phyloP scores from a whole-genome alignment of 192 early-diverging fungal species.

The Coemansia javaensis region DNA sequence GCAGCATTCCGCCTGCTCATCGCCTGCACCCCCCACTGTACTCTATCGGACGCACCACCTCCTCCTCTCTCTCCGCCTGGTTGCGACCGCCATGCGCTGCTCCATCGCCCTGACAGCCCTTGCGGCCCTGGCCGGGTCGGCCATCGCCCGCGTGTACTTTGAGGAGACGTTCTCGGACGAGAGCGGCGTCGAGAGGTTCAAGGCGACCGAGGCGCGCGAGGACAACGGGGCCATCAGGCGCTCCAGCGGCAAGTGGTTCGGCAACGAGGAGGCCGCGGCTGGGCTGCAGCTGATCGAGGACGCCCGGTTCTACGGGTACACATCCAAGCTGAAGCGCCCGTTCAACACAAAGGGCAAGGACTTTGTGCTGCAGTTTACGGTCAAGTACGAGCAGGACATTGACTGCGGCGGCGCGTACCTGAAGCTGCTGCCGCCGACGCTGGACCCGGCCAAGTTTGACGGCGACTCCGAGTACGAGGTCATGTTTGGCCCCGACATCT shows the following conservation, averaged over 20 bases:
- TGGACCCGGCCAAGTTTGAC: conserved; percentile 72
- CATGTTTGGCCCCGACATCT: conserved; percentile 92
- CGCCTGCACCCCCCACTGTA: too few relatives aligned
- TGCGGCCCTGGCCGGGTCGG: conserved; percentile 36
- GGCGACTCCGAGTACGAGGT: conserved; percentile 80
- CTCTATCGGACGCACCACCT: background rate
- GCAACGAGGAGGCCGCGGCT: conserved; percentile 59
- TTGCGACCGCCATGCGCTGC: conserved; percentile 30
- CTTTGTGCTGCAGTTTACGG: conserved; percentile 83
- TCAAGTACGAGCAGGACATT: conserved; percentile 85
- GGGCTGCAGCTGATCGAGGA: conserved; percentile 81
- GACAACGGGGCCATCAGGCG: conserved; percentile 74
- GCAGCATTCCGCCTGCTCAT: too few relatives aligned
- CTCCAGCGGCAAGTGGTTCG: conserved; percentile 68
- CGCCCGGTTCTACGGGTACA: conserved; percentile 79
- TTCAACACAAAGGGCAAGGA: conserved; percentile 82
- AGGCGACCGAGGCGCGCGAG: conserved; percentile 56
- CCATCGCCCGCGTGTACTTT: conserved; percentile 68
- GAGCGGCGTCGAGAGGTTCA: conserved; percentile 62
- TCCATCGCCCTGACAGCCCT: conserved; percentile 39
- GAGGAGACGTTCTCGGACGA: conserved; percentile 77
- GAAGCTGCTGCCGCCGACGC: conserved; percentile 79
- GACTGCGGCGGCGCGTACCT: conserved; percentile 92
- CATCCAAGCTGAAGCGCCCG: conserved; percentile 64
- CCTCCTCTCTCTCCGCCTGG: background rate